Evolutionary conservation across 202 grass and related monocot genomes (phyloP).

Genomic region (Carex arenaria): DNA sequence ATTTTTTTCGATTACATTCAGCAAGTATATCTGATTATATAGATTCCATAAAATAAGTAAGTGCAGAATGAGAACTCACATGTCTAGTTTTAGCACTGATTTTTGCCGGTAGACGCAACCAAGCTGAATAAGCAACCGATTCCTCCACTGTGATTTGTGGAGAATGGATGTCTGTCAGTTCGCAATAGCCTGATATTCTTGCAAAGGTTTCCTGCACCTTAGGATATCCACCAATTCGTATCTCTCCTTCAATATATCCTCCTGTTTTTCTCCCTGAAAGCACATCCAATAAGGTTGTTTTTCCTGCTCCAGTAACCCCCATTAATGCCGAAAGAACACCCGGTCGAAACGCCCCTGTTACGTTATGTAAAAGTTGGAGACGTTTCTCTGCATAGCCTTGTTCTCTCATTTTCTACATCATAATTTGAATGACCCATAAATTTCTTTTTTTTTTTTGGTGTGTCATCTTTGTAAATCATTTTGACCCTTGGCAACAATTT

Average conservation of each 20-base stretch:
- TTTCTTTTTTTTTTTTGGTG: not conserved
- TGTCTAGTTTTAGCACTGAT: slow-evolving; percentile 54
- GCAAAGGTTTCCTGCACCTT: slow-evolving; percentile 73
- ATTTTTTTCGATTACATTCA: not conserved
- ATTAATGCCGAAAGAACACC: slow-evolving; percentile 71
- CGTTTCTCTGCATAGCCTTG: slow-evolving; percentile 47
- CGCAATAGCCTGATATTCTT: slow-evolving; percentile 87
- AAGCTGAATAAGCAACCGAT: slow-evolving; percentile 77
- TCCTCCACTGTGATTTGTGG: slow-evolving; percentile 80
- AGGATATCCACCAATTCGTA: slow-evolving; percentile 74
- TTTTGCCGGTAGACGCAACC: slow-evolving; percentile 69
- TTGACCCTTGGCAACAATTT: not conserved
- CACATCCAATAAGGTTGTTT: slow-evolving; percentile 86
- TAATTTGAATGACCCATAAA: not conserved
- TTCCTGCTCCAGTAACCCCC: slow-evolving; percentile 82
- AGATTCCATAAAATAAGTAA: not conserved
- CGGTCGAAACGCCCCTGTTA: slow-evolving; percentile 64
- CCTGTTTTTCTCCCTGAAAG: slow-evolving; percentile 83
- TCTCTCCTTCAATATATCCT: slow-evolving; percentile 63
- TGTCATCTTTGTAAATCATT: not conserved
- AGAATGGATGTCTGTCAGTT: slow-evolving; percentile 77
- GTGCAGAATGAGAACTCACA: slow-evolving; percentile 28
- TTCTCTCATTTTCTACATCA: slow-evolving; percentile 62
- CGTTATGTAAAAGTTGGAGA: slow-evolving; percentile 69
- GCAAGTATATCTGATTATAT: not conserved